Percentiles rank a stretch among this genome's conserved stretches.
These are phyloP conservation scores for Pleurotus giganteus DNA, from an alignment of 768 basidiomycete species.

Conservation along the genomic window DNA sequence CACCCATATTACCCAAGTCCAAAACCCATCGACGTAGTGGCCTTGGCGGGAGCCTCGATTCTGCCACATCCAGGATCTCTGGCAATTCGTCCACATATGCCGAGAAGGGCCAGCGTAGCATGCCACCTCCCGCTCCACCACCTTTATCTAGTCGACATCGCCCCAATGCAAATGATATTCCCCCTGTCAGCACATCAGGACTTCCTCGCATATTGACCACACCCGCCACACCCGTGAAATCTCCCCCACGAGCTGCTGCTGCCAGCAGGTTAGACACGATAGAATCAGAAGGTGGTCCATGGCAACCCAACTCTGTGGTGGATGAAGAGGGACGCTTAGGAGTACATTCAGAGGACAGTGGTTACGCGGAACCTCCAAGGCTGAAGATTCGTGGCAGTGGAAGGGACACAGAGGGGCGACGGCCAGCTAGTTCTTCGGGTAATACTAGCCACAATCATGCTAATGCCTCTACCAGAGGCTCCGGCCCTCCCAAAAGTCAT, in stretches of 20 bases:
- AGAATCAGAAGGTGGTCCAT: conserved; percentile 33
- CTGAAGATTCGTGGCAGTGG: neutral
- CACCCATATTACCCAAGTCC: conserved; percentile 23
- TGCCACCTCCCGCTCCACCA: neutral
- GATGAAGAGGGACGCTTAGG: conserved; percentile 30
- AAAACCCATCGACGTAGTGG: conserved; percentile 6
- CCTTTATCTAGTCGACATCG: conserved; percentile 17
- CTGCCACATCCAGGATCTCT: neutral
- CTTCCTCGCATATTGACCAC: conserved; percentile 30
- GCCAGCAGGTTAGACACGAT: conserved; percentile 27
- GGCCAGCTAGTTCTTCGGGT: conserved; percentile 3
- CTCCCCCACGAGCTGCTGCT: conserved; percentile 12
- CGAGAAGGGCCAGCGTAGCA: neutral
- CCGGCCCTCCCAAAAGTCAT: neutral
- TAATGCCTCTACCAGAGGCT: neutral
- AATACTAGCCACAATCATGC: neutral
- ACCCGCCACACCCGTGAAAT: conserved; percentile 30
- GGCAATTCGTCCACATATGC: neutral
- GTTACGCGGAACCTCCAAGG: neutral
- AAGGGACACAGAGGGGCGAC: neutral
- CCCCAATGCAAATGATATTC: neutral
- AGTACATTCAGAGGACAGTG: neutral
- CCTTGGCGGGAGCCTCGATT: conserved; percentile 2
- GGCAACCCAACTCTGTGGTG: conserved; percentile 34
- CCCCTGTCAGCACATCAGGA: neutral